Conservation (phyloP, 1,284 basidiomycete species). For the Testicularia cyperi region DNA sequence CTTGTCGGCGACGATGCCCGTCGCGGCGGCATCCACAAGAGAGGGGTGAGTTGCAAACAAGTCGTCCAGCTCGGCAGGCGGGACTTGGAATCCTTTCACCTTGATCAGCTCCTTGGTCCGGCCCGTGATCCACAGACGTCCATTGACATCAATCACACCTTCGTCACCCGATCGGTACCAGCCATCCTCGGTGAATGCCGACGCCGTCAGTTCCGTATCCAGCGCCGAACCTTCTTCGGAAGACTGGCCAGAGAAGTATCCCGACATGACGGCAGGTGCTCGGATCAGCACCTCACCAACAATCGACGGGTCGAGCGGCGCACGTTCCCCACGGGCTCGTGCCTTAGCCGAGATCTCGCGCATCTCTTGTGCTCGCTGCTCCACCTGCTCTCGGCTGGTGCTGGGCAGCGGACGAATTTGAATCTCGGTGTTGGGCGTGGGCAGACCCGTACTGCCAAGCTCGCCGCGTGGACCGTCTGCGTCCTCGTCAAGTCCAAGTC, state of each 20-base stretch:
- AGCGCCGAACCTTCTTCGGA: constrained; percentile 38
- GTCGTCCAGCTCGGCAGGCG: constrained; percentile 45
- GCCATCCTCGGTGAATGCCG: constrained; percentile 40
- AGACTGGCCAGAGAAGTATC: constrained; percentile 41
- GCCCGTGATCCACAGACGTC: constrained; percentile 49
- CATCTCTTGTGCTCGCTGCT: constrained; percentile 24
- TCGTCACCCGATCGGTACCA: constrained; percentile 47
- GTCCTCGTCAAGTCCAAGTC: constrained; percentile 20
- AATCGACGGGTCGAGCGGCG: constrained; percentile 24
- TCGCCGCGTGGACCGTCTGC: constrained; percentile 13
- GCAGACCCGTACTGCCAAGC: constrained; percentile 37
- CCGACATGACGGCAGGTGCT: constrained; percentile 37
- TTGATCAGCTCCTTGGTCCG: constrained; percentile 47
- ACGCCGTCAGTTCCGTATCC: constrained; percentile 21
- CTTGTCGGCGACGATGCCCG: constrained; percentile 15
- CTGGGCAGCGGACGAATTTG: constrained; percentile 29
- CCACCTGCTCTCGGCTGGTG: constrained; percentile 10
- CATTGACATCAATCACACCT: constrained; percentile 38
- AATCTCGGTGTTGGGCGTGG: constrained; percentile 17
- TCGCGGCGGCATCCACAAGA: constrained; percentile 32
- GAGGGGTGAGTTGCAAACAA: constrained; percentile 31
- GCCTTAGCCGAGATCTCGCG: constrained; percentile 11
- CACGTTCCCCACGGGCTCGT: constrained; percentile 20
- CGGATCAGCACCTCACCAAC: constrained; percentile 43
- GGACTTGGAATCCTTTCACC: constrained; percentile 48